These are phyloP conservation scores for Fraxinus cuspidata DNA, from an alignment of 257 asterid species.

Conservation along the genomic window DNA sequence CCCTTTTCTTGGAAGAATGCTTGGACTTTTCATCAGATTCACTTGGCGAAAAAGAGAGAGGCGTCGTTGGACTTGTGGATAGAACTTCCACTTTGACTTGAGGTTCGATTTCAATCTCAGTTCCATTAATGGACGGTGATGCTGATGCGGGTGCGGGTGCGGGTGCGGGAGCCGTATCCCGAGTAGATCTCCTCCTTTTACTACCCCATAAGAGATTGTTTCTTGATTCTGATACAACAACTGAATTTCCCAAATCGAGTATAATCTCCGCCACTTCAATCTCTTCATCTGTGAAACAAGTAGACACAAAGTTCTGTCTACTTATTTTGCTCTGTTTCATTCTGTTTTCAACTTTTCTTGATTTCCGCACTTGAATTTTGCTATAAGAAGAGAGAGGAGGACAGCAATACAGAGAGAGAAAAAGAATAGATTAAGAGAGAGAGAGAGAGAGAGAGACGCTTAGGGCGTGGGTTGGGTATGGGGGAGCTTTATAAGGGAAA, in stretches of 20 bases:
- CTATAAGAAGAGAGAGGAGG: neutral
- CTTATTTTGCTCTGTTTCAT: slow-evolving; percentile 28
- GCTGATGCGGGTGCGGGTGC: slow-evolving; percentile 6
- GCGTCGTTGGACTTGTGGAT: slow-evolving; percentile 59
- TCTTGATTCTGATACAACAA: slow-evolving; percentile 6
- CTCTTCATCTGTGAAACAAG: slow-evolving; percentile 39
- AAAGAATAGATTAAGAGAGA: neutral
- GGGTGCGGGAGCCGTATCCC: neutral
- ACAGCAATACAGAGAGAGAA: neutral
- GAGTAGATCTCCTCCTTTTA: slow-evolving; percentile 47
- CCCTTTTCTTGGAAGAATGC: slow-evolving; percentile 40
- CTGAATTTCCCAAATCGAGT: slow-evolving; percentile 31
- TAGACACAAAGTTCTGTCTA: neutral
- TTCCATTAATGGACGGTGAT: neutral
- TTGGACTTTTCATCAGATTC: slow-evolving; percentile 54
- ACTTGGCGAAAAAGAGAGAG: slow-evolving; percentile 51
- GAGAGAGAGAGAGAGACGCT: neutral
- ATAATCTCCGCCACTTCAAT: slow-evolving; percentile 42
- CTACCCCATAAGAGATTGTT: slow-evolving; percentile 35
- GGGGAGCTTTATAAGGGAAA: slow-evolving; percentile 24
- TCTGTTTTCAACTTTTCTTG: neutral
- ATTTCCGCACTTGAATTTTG: neutral
- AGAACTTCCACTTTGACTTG: slow-evolving; percentile 32
- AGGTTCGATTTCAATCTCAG: slow-evolving; percentile 21
- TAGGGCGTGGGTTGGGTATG: neutral